phyloP scores from a whole-genome alignment of 2,329 filamentous ascomycete species.

The Phoma herbarum region DNA sequence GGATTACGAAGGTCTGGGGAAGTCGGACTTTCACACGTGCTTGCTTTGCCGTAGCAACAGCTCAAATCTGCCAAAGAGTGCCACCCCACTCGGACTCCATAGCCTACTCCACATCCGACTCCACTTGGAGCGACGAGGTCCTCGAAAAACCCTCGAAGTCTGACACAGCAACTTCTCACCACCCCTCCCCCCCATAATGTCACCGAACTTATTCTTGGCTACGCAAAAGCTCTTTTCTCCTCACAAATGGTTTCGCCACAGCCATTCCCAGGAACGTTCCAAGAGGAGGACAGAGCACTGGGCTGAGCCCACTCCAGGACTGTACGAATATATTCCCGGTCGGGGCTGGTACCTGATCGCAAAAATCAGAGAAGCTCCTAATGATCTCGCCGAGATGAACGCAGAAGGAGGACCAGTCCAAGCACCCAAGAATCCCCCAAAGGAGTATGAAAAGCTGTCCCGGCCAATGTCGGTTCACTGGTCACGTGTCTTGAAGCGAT shows the following conservation, averaged over 20 bases:
- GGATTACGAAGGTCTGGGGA: slow-evolving; percentile 10
- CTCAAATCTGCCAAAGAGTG: slow-evolving; percentile 13
- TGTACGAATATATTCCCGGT: slow-evolving; percentile 60
- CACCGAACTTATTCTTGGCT: slow-evolving; percentile 61
- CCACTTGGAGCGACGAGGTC: slow-evolving; percentile 12
- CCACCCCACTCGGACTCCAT: slow-evolving; percentile 12
- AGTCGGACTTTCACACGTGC: slow-evolving; percentile 25
- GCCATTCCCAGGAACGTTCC: slow-evolving; percentile 49
- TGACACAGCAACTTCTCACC: slow-evolving; percentile 7
- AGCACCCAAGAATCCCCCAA: slow-evolving; percentile 17
- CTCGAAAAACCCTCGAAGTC: slow-evolving; percentile 7
- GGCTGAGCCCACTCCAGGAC: slow-evolving; percentile 58
- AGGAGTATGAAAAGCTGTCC: slow-evolving; percentile 41
- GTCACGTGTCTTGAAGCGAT: slow-evolving; percentile 59
- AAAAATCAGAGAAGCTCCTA: slow-evolving; percentile 47
- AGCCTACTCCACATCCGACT: slow-evolving; percentile 17
- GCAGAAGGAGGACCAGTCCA: slow-evolving; percentile 29
- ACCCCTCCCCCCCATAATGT: slow-evolving; percentile 50
- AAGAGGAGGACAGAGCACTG: slow-evolving; percentile 58
- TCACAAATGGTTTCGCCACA: slow-evolving; percentile 59
- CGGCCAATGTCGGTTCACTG: slow-evolving; percentile 54
- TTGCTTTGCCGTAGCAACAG: slow-evolving; percentile 17
- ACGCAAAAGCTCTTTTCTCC: slow-evolving; percentile 59
- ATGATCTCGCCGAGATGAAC: slow-evolving; percentile 35
- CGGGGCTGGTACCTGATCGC: slow-evolving; percentile 61